Evolutionary conservation across 352 stramenopile species (phyloP).

Genomic region (Pythium myriotylum): DNA sequence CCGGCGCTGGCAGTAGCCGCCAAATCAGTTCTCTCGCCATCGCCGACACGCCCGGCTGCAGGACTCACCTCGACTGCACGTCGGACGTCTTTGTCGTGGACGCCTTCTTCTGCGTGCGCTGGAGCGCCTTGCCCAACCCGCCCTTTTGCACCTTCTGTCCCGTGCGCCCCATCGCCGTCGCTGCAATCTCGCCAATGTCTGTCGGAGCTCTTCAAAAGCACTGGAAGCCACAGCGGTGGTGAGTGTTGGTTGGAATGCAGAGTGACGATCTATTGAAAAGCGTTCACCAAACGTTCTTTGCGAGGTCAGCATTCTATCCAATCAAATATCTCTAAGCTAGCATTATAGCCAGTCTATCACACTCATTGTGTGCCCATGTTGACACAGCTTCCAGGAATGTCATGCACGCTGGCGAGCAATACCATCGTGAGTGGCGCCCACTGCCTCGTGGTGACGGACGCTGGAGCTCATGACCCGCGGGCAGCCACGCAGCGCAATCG

Average conservation of each 20-base stretch:
- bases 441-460: no score
- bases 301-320: not conserved
- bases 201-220: slow-evolving; percentile 29
- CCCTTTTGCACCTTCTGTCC: slow-evolving; percentile 76
- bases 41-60: not conserved
- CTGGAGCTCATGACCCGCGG: no score
- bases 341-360: no score
- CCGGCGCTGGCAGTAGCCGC: slow-evolving; percentile 44
- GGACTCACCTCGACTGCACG: slow-evolving; percentile 66
- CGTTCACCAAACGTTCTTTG: slow-evolving; percentile 8
- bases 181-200: slow-evolving; percentile 1
- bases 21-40: not conserved
- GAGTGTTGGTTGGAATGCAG: slow-evolving; percentile 21
- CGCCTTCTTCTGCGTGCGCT: slow-evolving; percentile 77
- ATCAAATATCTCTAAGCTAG: not conserved
- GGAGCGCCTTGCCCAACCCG: slow-evolving; percentile 70
- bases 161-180: slow-evolving; percentile 61
- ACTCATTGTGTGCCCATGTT: no score
- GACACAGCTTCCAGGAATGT: no score
- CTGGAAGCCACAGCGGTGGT: slow-evolving; percentile 29
- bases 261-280: slow-evolving; percentile 1
- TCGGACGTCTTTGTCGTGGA: slow-evolving; percentile 70
- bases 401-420: no score
- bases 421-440: no score
- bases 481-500: no score